A percentile compares a stretch with the other conserved stretches of the same genome.
These are phyloP conservation scores for Chaetomiaceae sp. DNA, from an alignment of 2,329 filamentous ascomycete genomes.

Conservation along the genomic window DNA sequence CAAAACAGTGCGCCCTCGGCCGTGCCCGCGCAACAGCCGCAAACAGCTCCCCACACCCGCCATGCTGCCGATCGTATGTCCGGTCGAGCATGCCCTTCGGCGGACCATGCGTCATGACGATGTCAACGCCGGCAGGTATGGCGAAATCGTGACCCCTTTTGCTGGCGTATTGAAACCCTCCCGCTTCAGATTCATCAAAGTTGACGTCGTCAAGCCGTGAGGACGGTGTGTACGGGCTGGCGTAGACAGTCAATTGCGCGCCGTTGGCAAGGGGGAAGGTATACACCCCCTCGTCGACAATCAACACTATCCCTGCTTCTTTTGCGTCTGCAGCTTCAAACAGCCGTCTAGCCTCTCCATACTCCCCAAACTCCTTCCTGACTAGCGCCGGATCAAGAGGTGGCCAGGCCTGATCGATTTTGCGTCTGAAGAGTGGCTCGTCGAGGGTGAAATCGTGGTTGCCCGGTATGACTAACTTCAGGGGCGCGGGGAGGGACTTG, in stretches of 20 bases:
- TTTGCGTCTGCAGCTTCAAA: slow-evolving; percentile 37
- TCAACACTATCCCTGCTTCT: slow-evolving; percentile 33
- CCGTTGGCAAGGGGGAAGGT: slow-evolving; percentile 46
- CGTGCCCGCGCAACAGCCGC: slow-evolving; percentile 1
- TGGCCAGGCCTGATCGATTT: slow-evolving; percentile 10
- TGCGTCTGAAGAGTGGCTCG: slow-evolving; percentile 29
- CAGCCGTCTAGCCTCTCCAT: slow-evolving; percentile 34
- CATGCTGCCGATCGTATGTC: slow-evolving; percentile 11
- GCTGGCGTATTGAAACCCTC: slow-evolving; percentile 46
- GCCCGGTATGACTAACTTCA: slow-evolving; percentile 52
- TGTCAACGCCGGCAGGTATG: slow-evolving; percentile 37
- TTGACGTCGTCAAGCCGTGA: too few species aligned
- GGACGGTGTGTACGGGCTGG: slow-evolving; percentile 49
- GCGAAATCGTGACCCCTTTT: slow-evolving; percentile 36
- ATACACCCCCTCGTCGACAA: slow-evolving; percentile 50
- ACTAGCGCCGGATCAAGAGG: slow-evolving; percentile 16
- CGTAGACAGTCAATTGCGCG: slow-evolving; percentile 45
- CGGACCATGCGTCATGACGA: slow-evolving; percentile 54
- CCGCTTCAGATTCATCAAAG: slow-evolving; percentile 42
- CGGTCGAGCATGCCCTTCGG: slow-evolving; percentile 48
- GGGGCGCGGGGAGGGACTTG: slow-evolving; percentile 1
- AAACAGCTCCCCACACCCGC: slow-evolving; percentile 8
- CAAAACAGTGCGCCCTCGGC: slow-evolving; percentile 17
- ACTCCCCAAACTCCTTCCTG: neutral
- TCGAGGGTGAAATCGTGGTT: slow-evolving; percentile 48